Percentiles rank a stretch among this genome's conserved stretches.
Evolutionary conservation across 306 rosid species (phyloP).

Genomic region (Quercus glauca): DNA sequence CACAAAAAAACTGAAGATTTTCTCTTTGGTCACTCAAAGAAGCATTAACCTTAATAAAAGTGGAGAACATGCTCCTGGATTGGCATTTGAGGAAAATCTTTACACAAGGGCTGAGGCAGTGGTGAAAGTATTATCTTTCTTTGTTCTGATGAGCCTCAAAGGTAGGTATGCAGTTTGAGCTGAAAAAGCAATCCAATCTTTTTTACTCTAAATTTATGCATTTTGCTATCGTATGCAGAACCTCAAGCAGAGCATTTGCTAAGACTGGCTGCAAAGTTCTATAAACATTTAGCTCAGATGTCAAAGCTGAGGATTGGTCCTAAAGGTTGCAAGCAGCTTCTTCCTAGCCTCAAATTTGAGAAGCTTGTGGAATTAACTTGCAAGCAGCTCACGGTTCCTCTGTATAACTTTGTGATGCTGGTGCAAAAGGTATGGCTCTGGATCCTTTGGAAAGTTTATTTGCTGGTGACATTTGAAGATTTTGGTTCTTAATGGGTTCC

Average conservation of each 20-base stretch:
- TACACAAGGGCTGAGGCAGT: conserved; percentile 34
- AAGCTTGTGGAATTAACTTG: conserved; percentile 45
- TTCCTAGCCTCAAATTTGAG: conserved; percentile 34
- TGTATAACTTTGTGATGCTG: conserved; percentile 26
- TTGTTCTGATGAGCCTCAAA: conserved; percentile 31
- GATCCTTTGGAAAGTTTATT: neutral
- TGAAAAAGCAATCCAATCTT: neutral
- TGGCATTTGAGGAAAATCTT: conserved; percentile 38
- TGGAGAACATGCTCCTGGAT: conserved; percentile 12
- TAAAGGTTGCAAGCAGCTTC: conserved; percentile 37
- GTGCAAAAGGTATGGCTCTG: conserved; percentile 28
- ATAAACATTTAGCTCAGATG: conserved; percentile 40
- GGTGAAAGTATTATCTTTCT: conserved; percentile 32
- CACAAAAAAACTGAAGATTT: conserved; percentile 28
- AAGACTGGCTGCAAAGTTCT: conserved; percentile 31
- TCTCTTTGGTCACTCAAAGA: conserved; percentile 7
- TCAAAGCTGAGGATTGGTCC: conserved; percentile 42
- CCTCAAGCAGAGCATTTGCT: conserved; percentile 35
- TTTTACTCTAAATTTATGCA: neutral
- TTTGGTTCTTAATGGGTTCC: neutral
- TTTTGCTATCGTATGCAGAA: conserved; percentile 21
- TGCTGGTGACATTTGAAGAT: neutral
- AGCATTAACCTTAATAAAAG: conserved; percentile 14
- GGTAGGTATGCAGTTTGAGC: conserved; percentile 22
- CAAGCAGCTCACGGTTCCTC: conserved; percentile 37